Percentiles rank a stretch among this genome's conserved stretches.
Conservation (phyloP, 371 early-diverging fungal genomes). For the Fennellomyces sp. region DNA sequence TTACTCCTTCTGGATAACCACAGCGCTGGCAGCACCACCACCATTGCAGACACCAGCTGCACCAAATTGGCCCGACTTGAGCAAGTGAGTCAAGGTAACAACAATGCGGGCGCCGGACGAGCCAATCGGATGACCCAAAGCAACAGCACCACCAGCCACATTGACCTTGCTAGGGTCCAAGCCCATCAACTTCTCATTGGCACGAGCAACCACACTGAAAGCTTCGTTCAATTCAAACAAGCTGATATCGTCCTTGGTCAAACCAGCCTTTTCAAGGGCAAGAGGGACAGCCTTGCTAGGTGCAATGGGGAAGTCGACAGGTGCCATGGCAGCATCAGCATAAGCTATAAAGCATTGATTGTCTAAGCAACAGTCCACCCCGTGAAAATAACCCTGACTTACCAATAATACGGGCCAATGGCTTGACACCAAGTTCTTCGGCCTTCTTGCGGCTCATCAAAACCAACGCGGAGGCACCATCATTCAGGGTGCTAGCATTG, state of each 20-base stretch:
- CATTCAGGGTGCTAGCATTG: constrained; percentile 93
- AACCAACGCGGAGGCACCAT: constrained; percentile 96
- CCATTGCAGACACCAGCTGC: constrained; percentile 93
- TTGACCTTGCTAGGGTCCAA: constrained; percentile 81
- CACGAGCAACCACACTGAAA: constrained; percentile 90
- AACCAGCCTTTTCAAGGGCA: constrained; percentile 79
- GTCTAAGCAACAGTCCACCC: not conserved
- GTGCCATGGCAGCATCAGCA: constrained; percentile 85
- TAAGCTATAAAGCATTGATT: constrained; percentile 34
- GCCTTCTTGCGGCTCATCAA: constrained; percentile 84
- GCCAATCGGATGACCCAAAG: constrained; percentile 93
- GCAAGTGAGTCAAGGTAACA: constrained; percentile 81
- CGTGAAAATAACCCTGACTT: constrained; percentile 9
- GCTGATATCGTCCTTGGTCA: constrained; percentile 75
- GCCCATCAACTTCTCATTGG: constrained; percentile 73
- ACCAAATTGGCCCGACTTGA: constrained; percentile 82
- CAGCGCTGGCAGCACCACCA: constrained; percentile 89
- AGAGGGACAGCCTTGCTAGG: constrained; percentile 93
- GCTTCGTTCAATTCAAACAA: constrained; percentile 96
- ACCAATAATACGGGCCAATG: constrained; percentile 77
- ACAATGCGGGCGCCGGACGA: constrained; percentile 90
- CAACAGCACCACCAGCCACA: constrained; percentile 89
- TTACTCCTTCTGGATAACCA: constrained; percentile 78
- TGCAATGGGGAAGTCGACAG: constrained; percentile 93
- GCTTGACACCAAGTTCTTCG: constrained; percentile 75